These are phyloP conservation scores for Modicella reniformis DNA, from an alignment of 371 early-diverging fungal genomes.

Conservation along the genomic window DNA sequence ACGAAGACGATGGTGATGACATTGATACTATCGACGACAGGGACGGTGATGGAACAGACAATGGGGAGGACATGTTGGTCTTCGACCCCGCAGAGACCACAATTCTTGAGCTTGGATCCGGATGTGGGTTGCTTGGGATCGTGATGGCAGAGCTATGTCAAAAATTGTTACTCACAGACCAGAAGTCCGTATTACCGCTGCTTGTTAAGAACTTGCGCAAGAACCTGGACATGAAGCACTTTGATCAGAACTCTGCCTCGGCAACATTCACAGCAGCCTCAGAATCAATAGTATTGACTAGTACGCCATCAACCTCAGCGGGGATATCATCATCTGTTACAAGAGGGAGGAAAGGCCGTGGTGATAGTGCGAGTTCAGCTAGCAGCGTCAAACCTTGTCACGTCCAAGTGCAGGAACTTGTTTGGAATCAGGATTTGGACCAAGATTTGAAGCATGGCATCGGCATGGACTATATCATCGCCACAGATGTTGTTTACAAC, in stretches of 20 bases:
- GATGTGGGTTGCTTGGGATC: conserved; percentile 51
- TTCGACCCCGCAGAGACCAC: conserved; percentile 41
- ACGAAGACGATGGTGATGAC: neutral
- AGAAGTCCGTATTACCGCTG: conserved; percentile 44
- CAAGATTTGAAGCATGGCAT: conserved; percentile 36
- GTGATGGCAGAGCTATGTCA: conserved; percentile 47
- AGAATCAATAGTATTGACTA: neutral
- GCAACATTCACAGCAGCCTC: neutral
- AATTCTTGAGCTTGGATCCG: conserved; percentile 48
- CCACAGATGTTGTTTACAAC: conserved; percentile 53
- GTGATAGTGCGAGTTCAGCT: neutral
- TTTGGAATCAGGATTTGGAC: conserved; percentile 49
- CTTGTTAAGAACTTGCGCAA: conserved; percentile 42
- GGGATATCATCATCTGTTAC: neutral
- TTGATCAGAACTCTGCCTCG: conserved; percentile 25
- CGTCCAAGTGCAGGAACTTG: conserved; percentile 45
- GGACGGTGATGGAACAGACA: conserved; percentile 9
- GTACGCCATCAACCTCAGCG: neutral
- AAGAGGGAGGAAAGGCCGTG: conserved; percentile 5
- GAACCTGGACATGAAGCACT: conserved; percentile 48
- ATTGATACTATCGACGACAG: conserved; percentile 10
- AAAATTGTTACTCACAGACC: conserved; percentile 42
- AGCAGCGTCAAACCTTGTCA: conserved; percentile 22
- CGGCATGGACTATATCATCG: conserved; percentile 41
- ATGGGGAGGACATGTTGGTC: conserved; percentile 14